phyloP scores from a whole-genome alignment of 2,329 filamentous ascomycete species.

The Orbilia brochopaga region DNA sequence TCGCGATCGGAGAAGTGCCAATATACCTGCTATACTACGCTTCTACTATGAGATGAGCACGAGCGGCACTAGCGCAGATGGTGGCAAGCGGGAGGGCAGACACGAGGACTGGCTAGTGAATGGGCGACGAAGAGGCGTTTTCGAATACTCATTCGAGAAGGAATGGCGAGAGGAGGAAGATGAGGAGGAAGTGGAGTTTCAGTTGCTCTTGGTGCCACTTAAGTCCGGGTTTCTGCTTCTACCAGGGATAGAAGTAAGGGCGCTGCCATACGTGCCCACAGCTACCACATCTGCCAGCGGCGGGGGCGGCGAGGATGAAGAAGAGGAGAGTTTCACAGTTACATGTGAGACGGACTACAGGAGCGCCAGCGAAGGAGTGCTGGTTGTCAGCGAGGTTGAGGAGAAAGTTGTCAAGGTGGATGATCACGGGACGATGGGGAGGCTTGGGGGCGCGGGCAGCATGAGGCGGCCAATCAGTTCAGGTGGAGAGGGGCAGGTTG shows the following conservation, averaged over 20 bases:
- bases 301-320: constrained; percentile 28
- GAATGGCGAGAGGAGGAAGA: constrained; percentile 52
- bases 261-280: constrained; percentile 61
- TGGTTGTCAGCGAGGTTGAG: constrained; percentile 72
- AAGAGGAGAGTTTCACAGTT: constrained; percentile 56
- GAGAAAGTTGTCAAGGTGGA: constrained; percentile 45
- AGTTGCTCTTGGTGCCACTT: constrained; percentile 79
- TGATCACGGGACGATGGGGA: constrained; percentile 29
- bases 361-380: constrained; percentile 77
- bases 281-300: constrained; percentile 53
- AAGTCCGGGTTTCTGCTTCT: constrained; percentile 77
- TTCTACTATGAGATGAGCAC: constrained; percentile 84
- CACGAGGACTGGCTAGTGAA: constrained; percentile 47
- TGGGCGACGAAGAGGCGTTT: constrained; percentile 42
- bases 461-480: constrained; percentile 39
- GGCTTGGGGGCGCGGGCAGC: constrained; percentile 35
- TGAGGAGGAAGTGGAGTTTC: constrained; percentile 65
- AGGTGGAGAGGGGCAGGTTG: constrained; percentile 30
- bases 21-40: constrained; percentile 64
- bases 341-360: constrained; percentile 79
- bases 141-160: constrained; percentile 56
- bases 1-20: constrained; percentile 54
- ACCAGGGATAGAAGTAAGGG: constrained; percentile 77
- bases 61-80: constrained; percentile 66
- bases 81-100: constrained; percentile 59